phyloP scores from a whole-genome alignment of 2,329 filamentous ascomycete species.

The Dothistroma pini region DNA sequence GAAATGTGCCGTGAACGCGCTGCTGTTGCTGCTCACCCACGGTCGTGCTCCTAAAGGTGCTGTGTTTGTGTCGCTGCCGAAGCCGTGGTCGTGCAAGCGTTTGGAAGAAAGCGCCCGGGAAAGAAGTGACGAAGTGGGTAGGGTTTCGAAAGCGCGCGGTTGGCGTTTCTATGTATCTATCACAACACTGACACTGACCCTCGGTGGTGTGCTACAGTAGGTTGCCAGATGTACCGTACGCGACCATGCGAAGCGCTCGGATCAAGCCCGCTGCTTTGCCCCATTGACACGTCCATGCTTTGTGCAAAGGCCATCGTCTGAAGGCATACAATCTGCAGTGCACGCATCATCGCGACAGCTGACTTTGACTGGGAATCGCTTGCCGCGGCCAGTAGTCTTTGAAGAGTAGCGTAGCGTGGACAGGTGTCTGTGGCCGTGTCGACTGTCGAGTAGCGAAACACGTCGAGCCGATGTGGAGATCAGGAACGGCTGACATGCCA shows the following conservation, averaged over 20 bases:
- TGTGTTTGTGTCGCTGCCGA: neutral
- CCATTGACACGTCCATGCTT: neutral
- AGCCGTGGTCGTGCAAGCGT: neutral
- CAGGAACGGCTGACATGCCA: neutral
- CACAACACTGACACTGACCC: neutral
- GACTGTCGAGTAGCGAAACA: slow-evolving; percentile 3
- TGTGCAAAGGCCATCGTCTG: slow-evolving; percentile 8
- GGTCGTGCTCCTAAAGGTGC: neutral
- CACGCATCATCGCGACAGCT: slow-evolving; percentile 10
- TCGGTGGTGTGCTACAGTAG: neutral
- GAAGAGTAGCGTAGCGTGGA: slow-evolving; percentile 1
- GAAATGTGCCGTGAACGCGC: neutral
- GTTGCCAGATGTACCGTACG: slow-evolving; percentile 3
- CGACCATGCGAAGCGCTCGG: neutral
- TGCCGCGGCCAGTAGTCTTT: slow-evolving; percentile 2
- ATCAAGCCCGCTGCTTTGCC: slow-evolving; percentile 1
- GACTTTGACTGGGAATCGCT: slow-evolving; percentile 5
- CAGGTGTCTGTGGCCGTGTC: slow-evolving; percentile 8
- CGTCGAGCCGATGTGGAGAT: neutral
- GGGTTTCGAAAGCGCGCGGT: neutral
- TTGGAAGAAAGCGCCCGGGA: neutral
- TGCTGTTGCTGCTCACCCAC: neutral
- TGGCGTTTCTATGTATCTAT: neutral
- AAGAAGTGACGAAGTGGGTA: neutral
- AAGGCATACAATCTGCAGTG: slow-evolving; percentile 5